A percentile compares a stretch with the other conserved stretches of the same genome.
Evolutionary conservation across 2,329 filamentous ascomycete genomes (phyloP).

Genomic region (Cladorrhinum sp.): DNA sequence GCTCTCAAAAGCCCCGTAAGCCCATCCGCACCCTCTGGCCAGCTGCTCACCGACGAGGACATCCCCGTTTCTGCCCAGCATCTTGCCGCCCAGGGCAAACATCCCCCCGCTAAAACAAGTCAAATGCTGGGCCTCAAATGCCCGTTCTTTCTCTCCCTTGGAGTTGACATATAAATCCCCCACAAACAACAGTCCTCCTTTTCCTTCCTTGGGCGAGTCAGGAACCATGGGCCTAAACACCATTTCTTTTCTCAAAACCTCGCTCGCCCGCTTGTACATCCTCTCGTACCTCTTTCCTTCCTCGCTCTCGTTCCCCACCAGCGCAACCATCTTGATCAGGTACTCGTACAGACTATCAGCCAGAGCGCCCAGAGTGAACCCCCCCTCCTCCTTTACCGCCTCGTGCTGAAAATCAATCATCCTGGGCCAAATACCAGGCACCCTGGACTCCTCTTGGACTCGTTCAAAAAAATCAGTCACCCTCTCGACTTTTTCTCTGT

Average conservation of each 20-base stretch:
- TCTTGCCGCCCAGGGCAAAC: slow-evolving; percentile 44
- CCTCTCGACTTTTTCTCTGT: slow-evolving; percentile 72
- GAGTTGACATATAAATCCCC: slow-evolving; percentile 36
- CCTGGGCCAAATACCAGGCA: slow-evolving; percentile 72
- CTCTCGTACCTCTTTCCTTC: slow-evolving; percentile 32
- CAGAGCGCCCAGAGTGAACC: slow-evolving; percentile 35
- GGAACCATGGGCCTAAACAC: slow-evolving; percentile 63
- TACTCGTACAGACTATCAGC: slow-evolving; percentile 47
- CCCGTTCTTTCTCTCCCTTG: slow-evolving; percentile 25
- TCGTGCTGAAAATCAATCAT: slow-evolving; percentile 56
- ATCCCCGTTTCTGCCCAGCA: slow-evolving; percentile 45
- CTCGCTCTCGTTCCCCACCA: slow-evolving; percentile 53
- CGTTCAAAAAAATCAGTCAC: slow-evolving; percentile 60
- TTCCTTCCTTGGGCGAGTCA: slow-evolving; percentile 50
- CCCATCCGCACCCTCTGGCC: slow-evolving; percentile 55
- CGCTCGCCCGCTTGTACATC: slow-evolving; percentile 61
- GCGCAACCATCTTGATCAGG: slow-evolving; percentile 45
- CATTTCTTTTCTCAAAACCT: slow-evolving; percentile 58
- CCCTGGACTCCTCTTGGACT: slow-evolving; percentile 61
- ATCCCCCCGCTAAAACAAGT: slow-evolving; percentile 49
- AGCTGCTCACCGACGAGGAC: slow-evolving; percentile 46
- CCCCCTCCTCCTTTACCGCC: slow-evolving; percentile 35
- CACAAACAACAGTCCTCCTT: slow-evolving; percentile 62
- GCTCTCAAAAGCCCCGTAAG: slow-evolving; percentile 49
- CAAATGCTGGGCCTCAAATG: slow-evolving; percentile 40